A percentile compares a stretch with the other conserved stretches of the same genome.
These are phyloP conservation scores for Megacollybia marginata DNA, from an alignment of 768 basidiomycete species.

Conservation along the genomic window DNA sequence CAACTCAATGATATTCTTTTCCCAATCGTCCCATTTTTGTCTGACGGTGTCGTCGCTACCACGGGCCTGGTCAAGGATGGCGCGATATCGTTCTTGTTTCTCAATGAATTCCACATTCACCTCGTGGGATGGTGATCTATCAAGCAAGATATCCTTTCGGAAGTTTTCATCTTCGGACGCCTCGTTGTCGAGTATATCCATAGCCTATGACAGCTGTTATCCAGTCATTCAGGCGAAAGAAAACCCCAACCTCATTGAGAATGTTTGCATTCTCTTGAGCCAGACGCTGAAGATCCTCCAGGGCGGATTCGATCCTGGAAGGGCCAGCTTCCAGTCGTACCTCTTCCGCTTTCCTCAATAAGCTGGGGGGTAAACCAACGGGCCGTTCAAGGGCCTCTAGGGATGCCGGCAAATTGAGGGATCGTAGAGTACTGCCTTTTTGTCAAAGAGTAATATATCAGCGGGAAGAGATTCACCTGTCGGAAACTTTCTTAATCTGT, in stretches of 20 bases:
- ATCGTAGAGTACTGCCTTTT: conserved; percentile 49
- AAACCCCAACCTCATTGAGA: conserved; percentile 64
- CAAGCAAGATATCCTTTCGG: conserved; percentile 39
- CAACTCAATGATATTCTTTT: conserved; percentile 59
- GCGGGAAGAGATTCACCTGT: conserved; percentile 39
- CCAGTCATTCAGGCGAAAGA: conserved; percentile 1
- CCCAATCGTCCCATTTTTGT: conserved; percentile 88
- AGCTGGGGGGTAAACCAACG: conserved; percentile 80
- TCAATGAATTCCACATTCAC: conserved; percentile 69
- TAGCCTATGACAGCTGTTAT: conserved; percentile 41
- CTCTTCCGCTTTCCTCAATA: conserved; percentile 81
- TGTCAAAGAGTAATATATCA: conserved; percentile 1
- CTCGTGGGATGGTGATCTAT: conserved; percentile 65
- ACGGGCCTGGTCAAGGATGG: conserved; percentile 63
- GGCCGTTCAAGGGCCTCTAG: conserved; percentile 85
- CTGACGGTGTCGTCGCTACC: conserved; percentile 72
- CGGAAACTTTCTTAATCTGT: conserved; percentile 51
- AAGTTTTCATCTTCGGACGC: conserved; percentile 76
- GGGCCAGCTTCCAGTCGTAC: conserved; percentile 75
- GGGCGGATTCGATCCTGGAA: conserved; percentile 56
- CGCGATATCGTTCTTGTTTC: conserved; percentile 65
- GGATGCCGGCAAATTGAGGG: conserved; percentile 74
- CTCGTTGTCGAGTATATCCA: conserved; percentile 88
- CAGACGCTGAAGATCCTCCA: conserved; percentile 68
- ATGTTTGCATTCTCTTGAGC: conserved; percentile 52